phyloP scores from a whole-genome alignment of 2,329 filamentous ascomycete genomes.

The Stachybotrys chartarum region DNA sequence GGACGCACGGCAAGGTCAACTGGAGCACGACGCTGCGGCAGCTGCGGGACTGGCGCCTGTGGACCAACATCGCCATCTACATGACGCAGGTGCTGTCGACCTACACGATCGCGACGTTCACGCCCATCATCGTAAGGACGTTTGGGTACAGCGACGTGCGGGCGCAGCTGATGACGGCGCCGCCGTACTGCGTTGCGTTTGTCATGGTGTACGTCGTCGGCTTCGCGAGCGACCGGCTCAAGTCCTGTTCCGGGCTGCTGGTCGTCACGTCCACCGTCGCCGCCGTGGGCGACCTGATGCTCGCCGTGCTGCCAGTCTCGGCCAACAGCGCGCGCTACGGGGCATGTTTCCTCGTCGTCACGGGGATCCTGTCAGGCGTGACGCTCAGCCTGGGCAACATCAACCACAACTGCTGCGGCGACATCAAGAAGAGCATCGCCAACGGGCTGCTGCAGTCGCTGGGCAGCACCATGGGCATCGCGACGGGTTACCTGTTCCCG shows the following conservation, averaged over 20 bases:
- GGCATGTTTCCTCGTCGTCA: not conserved
- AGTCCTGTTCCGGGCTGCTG: conserved; percentile 5
- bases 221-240: conserved; percentile 7
- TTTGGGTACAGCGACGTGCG: conserved; percentile 11
- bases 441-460: not conserved
- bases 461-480: not conserved
- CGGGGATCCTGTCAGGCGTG: not conserved
- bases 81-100: conserved; percentile 12
- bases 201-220: conserved; percentile 9
- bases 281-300: not conserved
- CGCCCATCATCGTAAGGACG: conserved; percentile 12
- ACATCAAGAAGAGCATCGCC: not conserved
- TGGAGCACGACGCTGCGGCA: conserved; percentile 21
- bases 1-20: conserved; percentile 3
- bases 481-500: not conserved
- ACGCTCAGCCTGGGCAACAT: not conserved
- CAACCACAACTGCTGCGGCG: not conserved
- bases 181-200: conserved; percentile 8
- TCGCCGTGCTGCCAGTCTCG: not conserved
- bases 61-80: conserved; percentile 24
- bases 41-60: conserved; percentile 26
- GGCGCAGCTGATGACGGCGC: conserved; percentile 12
- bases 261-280: conserved; percentile 4
- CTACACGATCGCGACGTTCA: conserved; percentile 8
- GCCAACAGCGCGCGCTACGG: not conserved